Conservation (phyloP, 305 asterid species). For the Fraxinus albicans region DNA sequence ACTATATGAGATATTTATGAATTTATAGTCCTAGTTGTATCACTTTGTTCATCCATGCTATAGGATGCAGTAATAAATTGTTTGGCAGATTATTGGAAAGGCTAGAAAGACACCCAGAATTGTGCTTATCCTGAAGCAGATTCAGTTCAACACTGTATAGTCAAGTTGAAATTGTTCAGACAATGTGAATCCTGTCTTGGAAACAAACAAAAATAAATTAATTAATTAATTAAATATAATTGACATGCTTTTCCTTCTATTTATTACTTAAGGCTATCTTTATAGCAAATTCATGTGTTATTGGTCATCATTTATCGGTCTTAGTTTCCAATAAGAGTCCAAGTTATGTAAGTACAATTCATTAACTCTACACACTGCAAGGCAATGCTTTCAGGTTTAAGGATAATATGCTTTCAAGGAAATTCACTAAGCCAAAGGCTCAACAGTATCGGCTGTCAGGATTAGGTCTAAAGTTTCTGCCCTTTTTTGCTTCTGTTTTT, state of each 20-base stretch:
- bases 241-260: neutral
- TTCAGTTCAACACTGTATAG: neutral
- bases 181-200: neutral
- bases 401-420: neutral
- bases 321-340: neutral
- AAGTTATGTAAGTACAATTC: neutral
- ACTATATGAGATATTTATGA: neutral
- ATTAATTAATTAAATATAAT: too few relatives aligned
- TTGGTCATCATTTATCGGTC: neutral
- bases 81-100: neutral
- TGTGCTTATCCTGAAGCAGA: neutral
- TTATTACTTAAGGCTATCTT: neutral
- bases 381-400: neutral
- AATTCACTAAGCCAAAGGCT: neutral
- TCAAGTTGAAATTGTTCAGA: neutral
- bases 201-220: neutral
- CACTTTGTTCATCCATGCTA: neutral
- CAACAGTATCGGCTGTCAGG: neutral
- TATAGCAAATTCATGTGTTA: neutral
- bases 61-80: constrained; percentile 9
- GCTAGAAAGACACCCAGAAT: neutral
- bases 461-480: neutral
- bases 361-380: neutral
- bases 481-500: constrained; percentile 15
- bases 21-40: constrained; percentile 3